Percentiles rank a stretch among this genome's conserved stretches.
Evolutionary conservation across 495 filamentous ascomycete genomes (phyloP).

Genomic region (Podospora tetraspora): DNA sequence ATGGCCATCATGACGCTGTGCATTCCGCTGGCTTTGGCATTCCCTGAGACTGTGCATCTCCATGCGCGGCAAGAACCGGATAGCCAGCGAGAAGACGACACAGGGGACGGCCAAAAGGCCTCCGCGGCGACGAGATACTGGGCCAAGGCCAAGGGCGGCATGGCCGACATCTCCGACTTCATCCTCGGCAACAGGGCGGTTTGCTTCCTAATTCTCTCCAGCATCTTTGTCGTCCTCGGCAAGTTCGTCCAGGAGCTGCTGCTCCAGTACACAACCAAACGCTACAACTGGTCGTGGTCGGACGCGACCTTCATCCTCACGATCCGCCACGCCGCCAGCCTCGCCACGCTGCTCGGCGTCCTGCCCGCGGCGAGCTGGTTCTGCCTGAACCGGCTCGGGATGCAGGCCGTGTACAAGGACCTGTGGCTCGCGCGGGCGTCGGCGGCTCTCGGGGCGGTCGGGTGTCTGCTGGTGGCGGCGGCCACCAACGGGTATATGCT

Average conservation of each 20-base stretch:
- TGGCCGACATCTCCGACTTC: constrained; percentile 22
- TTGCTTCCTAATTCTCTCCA: constrained; percentile 23
- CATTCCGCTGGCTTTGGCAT: constrained; percentile 4
- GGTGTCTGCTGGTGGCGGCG: constrained; percentile 18
- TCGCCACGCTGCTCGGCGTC: constrained; percentile 23
- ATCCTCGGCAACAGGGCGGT: constrained; percentile 21
- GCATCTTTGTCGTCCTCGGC: constrained; percentile 24
- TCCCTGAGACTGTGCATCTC: constrained; percentile 31
- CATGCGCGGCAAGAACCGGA: constrained; percentile 1
- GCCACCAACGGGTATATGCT: constrained; percentile 21
- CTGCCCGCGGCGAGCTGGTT: constrained; percentile 25
- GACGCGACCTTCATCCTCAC: constrained; percentile 26
- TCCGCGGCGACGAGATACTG: not conserved
- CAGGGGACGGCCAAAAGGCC: not conserved
- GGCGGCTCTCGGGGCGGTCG: constrained; percentile 14
- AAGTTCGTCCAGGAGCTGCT: constrained; percentile 26
- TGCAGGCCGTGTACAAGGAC: constrained; percentile 24
- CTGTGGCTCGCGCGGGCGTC: constrained; percentile 24
- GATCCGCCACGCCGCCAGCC: constrained; percentile 21
- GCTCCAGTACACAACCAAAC: constrained; percentile 31
- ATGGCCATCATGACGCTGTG: constrained; percentile 12
- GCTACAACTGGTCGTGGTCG: constrained; percentile 31
- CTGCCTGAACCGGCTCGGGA: constrained; percentile 17
- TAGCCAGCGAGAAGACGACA: not conserved
- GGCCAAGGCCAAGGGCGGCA: constrained; percentile 12